Percentiles rank a stretch among this genome's conserved stretches.
Conservation (phyloP, 495 filamentous ascomycete species). For the Penicillium ucsense region DNA sequence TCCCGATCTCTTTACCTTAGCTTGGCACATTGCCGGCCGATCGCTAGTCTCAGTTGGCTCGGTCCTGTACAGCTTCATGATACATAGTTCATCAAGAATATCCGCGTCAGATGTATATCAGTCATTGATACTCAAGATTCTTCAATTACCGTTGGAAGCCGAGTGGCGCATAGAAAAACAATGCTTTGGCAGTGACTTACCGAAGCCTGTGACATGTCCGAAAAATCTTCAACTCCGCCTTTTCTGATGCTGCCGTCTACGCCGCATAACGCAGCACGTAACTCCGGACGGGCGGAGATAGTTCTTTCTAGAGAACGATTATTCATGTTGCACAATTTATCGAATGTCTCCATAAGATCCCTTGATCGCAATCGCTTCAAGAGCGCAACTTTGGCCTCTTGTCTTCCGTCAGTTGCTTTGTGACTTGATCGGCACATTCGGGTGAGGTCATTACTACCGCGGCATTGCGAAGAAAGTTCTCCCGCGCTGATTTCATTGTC, state of each 20-base stretch:
- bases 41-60: no score
- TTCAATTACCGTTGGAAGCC: no score
- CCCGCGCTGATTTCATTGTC: background rate
- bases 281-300: conserved; percentile 14
- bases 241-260: conserved; percentile 29
- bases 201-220: conserved; percentile 2
- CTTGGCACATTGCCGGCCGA: no score
- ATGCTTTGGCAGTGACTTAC: background rate
- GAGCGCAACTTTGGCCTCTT: background rate
- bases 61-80: no score
- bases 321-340: background rate
- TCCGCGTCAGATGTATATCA: no score
- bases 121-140: no score
- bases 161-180: no score
- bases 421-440: background rate
- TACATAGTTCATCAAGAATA: no score
- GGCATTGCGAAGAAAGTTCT: background rate
- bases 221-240: conserved; percentile 1
- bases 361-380: no score
- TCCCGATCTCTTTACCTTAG: no score
- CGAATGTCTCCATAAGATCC: background rate
- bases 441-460: conserved; percentile 7
- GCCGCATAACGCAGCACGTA: conserved; percentile 35
- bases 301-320: background rate
- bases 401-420: background rate